Evolutionary conservation across 805 yeast genomes (phyloP).

Genomic region (Ogataea paraovalis): DNA sequence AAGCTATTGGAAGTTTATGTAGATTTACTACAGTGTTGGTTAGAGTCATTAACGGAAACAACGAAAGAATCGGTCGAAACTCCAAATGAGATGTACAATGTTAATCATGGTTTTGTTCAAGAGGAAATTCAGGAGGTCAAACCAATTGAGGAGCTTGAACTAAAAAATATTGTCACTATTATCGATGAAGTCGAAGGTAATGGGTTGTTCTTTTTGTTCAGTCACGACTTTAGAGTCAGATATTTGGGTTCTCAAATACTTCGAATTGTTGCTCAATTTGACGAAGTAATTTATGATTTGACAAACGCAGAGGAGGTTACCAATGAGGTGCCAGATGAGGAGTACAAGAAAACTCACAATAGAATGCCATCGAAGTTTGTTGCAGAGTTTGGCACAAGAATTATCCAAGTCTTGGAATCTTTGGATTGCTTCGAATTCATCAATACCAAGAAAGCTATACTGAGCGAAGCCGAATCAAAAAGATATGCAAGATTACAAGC

Average conservation of each 20-base stretch:
- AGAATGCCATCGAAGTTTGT: conserved; percentile 66
- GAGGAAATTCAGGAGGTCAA: conserved; percentile 40
- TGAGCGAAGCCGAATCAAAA: conserved; percentile 74
- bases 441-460: conserved; percentile 42
- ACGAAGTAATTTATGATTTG: conserved; percentile 64
- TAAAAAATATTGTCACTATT: conserved; percentile 75
- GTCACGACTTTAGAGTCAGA: conserved; percentile 76
- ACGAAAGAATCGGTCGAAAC: conserved; percentile 25
- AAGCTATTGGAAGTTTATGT: conserved; percentile 65
- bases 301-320: conserved; percentile 18
- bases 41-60: conserved; percentile 51
- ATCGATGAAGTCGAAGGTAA: conserved; percentile 96
- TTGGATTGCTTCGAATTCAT: conserved; percentile 65
- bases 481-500: conserved; percentile 60
- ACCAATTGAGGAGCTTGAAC: conserved; percentile 61
- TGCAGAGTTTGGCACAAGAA: conserved; percentile 72
- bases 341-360: conserved; percentile 38
- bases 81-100: conserved; percentile 33
- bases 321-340: conserved; percentile 11
- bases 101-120: conserved; percentile 31
- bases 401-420: conserved; percentile 71
- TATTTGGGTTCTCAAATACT: conserved; percentile 72
- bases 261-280: conserved; percentile 80
- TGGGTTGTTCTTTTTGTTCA: conserved; percentile 85
- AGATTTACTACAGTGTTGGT: conserved; percentile 79